These are phyloP conservation scores for Xanthoceras sorbifolium DNA, from an alignment of 345 rosid species.

Conservation along the genomic window DNA sequence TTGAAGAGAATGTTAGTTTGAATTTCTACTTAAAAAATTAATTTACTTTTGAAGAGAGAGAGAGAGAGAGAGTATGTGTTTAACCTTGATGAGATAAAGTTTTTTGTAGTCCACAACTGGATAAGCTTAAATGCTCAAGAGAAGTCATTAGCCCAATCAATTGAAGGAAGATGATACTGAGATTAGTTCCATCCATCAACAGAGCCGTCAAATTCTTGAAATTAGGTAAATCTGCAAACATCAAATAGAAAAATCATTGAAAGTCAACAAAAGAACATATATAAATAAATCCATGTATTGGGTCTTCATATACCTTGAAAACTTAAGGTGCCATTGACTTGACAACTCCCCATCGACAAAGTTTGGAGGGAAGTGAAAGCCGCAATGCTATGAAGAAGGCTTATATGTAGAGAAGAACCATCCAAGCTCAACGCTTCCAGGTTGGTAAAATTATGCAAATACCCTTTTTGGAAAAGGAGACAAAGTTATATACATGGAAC, in stretches of 20 bases:
- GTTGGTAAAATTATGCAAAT: not conserved
- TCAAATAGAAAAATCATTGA: too few species aligned
- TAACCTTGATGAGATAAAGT: not conserved
- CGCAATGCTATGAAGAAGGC: not conserved
- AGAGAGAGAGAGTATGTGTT: too few species aligned
- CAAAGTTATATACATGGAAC: too few species aligned
- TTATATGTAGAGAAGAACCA: not conserved
- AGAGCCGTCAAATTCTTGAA: not conserved
- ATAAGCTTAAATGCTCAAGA: constrained; percentile 6
- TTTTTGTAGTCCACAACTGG: not conserved
- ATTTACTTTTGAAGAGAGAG: too few species aligned
- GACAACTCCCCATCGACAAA: not conserved
- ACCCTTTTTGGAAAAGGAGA: too few species aligned
- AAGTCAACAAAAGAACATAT: too few species aligned
- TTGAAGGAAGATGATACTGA: too few species aligned
- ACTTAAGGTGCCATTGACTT: too few species aligned
- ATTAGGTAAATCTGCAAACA: not conserved
- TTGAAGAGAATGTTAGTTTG: too few species aligned
- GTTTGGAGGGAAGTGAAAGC: not conserved
- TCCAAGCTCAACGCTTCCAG: not conserved
- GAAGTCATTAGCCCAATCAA: not conserved
- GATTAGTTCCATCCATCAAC: not conserved
- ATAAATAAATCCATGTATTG: too few species aligned
- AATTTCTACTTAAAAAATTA: too few species aligned
- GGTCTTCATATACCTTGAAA: too few species aligned